Evolutionary conservation across 805 yeast genomes (phyloP), one percentile per base, ranked within the genome.

Genomic region (Wickerhamiella dianesei): DNA sequence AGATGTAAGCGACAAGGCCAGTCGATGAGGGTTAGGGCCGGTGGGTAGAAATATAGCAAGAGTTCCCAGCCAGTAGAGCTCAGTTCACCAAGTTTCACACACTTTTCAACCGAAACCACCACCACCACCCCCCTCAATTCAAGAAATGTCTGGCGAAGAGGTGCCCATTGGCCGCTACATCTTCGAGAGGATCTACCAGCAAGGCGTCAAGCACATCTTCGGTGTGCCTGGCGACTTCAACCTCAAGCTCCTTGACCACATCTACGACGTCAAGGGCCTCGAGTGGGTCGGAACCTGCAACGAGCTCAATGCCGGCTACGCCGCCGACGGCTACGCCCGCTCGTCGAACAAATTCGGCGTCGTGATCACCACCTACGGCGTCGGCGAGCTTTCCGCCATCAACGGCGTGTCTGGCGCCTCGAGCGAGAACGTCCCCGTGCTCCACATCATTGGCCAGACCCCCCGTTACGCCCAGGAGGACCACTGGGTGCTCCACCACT

Each of bases 241-340:
- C 56, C 58, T 68, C 48, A 56, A 60, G 41, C 56, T 68, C 42
- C 63, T 68, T 21, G 73, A 68, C 57, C 60, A 58, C 52, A 54
- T 69, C 49, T 55, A 57, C 54, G 53, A 55, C 21, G 64, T 61
- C 40, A 67, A 72, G 4, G 70, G 73, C 4, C 60, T 81, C 54
- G 65, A 75, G 45, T 86, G 94, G 84, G 70, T 83, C 43, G 95
- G 95, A 20, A 76, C 78, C 50, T 84, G 95, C 67, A 87, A 87
- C 59, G 96, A 87, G 66, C 71, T 87, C 53, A 88, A 87, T 59
- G 80, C 92, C 3, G 92, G 94, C 6, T 87, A 88, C 60, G 79
- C 92, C 4, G 88, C 89, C 5, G 96, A 88, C 62, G 96, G 96
- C 3, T 88, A 84, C 58, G 77, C 92, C 17, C 73, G 89, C 50